phyloP scores from a whole-genome alignment of 805 yeast species.

The Kodamaea kakaduensis region DNA sequence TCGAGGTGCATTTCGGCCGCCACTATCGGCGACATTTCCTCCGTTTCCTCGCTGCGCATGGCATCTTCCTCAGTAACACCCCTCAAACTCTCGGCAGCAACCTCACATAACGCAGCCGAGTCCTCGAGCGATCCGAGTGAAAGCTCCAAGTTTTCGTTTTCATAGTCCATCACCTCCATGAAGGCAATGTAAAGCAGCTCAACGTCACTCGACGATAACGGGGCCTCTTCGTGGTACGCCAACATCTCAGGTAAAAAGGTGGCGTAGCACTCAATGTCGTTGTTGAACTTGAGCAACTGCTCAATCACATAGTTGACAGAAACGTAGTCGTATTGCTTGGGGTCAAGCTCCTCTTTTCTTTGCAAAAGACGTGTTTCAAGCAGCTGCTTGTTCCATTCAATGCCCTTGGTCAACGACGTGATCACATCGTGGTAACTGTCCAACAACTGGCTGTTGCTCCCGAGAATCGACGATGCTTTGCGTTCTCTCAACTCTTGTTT shows the following conservation, averaged over 20 bases:
- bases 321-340: conserved; percentile 12
- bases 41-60: background rate
- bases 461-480: conserved; percentile 10
- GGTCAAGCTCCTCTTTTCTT: conserved; percentile 7
- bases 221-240: conserved; percentile 10
- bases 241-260: conserved; percentile 17
- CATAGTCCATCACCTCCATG: conserved; percentile 17
- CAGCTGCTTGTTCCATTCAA: background rate
- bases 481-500: conserved; percentile 7
- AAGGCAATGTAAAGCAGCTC: conserved; percentile 19
- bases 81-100: conserved; percentile 4
- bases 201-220: conserved; percentile 11
- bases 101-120: conserved; percentile 6
- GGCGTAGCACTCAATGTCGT: conserved; percentile 19
- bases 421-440: conserved; percentile 9
- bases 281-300: conserved; percentile 15
- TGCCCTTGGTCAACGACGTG: background rate
- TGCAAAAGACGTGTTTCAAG: conserved; percentile 7
- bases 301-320: conserved; percentile 11
- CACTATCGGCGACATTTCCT: conserved; percentile 5
- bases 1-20: conserved; percentile 7
- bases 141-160: conserved; percentile 6
- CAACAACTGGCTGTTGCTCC: conserved; percentile 14
- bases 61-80: background rate
- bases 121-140: conserved; percentile 2